Base-by-base conservation (phyloP, 2,329 filamentous ascomycete species). In the Metarhizium guizhouense region DNA sequence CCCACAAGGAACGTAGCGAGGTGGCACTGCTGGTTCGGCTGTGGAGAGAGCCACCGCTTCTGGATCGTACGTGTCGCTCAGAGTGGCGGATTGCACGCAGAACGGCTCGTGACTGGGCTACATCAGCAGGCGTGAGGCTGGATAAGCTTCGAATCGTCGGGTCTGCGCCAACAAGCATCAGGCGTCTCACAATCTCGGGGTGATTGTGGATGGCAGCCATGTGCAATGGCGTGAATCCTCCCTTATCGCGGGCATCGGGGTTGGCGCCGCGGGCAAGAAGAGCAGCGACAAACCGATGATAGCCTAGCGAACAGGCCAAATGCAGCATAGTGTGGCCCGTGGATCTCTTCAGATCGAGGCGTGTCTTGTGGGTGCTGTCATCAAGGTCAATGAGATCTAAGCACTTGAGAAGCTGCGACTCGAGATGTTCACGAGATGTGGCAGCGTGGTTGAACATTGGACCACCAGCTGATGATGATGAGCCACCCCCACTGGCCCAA, bases 291-390 rank as follows among this genome's bases (percentile, higher is more conserved):
- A 95, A 86, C 50, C 87, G 82, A 59, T 85, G 81, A 61, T 90
- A 80, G 6, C 89, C 89, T 13, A 92, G 73, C 8, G 87, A 87
- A 62, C 85, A 88, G 2, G 88, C 88, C 59, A 92, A 76, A 64
- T 94, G 89, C 58, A 95, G 79, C 79, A 95, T 86, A 1, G 87
- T 90, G 65, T 93, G 88, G 0, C 89, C 89, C 13, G 83, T 88
- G 1, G 80, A 72, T 59, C 74, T 72, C 62, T 79, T 80, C 52
- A 86, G 73, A 65, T 94, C 88, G 59, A 88, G 82, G 30, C 80
- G 81, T 14, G 87, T 81, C 62, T 80, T 78, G 59, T 86, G 79
- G 4, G 84, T 79, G 64, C 82, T 90, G 62, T 91, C 86, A 65
- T 90, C 86, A 30, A 90, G 75, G 66, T 93, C 88, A 63, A 92